A percentile compares a stretch with the other conserved stretches of the same genome.
Conservation (phyloP, 2,329 filamentous ascomycete species). For the Fusarium sp. region DNA sequence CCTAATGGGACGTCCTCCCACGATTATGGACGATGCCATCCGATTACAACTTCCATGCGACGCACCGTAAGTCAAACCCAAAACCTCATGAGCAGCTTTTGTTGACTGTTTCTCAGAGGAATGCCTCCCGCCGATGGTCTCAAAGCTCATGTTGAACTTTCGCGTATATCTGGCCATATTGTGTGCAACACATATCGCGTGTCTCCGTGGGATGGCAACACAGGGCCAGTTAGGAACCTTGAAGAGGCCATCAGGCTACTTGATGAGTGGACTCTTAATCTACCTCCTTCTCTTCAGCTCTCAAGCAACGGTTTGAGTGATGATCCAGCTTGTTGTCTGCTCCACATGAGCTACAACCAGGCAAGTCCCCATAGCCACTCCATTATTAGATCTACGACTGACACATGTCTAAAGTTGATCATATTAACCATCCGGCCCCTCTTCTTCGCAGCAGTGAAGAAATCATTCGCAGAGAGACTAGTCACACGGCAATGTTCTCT, state of each 20-base stretch:
- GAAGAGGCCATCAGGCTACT: conserved; percentile 55
- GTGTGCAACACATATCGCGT: conserved; percentile 59
- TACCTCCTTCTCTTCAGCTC: conserved; percentile 53
- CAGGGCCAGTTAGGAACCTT: conserved; percentile 46
- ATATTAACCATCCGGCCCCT: conserved; percentile 60
- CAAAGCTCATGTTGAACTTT: conserved; percentile 57
- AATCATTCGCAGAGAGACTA: conserved; percentile 55
- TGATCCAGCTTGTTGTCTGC: conserved; percentile 55
- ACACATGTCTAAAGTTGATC: conserved; percentile 47
- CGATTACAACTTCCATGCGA: conserved; percentile 54
- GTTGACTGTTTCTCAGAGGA: conserved; percentile 42
- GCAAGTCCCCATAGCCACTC: background rate
- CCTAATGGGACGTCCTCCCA: conserved; percentile 60
- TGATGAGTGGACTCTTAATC: conserved; percentile 51
- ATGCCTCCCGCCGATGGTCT: conserved; percentile 58
- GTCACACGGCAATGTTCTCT: conserved; percentile 43
- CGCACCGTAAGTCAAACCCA: conserved; percentile 50
- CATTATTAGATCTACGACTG: background rate
- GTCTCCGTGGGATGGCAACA: conserved; percentile 44
- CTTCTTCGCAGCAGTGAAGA: conserved; percentile 60
- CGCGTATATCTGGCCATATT: conserved; percentile 60
- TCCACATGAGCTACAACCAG: conserved; percentile 63
- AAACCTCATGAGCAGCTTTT: background rate
- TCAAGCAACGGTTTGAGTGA: conserved; percentile 47
- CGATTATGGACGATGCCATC: conserved; percentile 60